Evolutionary conservation across 768 basidiomycete species (phyloP).

Genomic region (Sistotremastrum suecicum): DNA sequence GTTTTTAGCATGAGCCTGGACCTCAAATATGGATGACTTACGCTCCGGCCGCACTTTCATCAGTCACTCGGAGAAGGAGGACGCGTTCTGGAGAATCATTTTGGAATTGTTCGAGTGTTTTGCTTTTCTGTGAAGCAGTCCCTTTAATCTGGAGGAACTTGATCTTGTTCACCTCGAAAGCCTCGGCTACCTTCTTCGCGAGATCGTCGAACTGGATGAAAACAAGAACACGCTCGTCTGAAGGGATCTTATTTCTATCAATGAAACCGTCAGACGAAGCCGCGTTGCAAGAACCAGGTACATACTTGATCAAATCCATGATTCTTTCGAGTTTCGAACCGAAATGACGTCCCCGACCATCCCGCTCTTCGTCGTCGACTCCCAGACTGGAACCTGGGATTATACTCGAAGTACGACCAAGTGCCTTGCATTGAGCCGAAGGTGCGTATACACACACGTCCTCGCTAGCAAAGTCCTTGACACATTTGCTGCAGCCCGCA

Average conservation of each 20-base stretch:
- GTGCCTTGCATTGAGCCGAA: slow-evolving; percentile 59
- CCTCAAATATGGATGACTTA: slow-evolving; percentile 2
- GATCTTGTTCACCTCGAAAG: slow-evolving; percentile 57
- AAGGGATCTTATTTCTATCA: slow-evolving; percentile 48
- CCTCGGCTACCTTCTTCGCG: slow-evolving; percentile 81
- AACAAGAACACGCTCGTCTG: slow-evolving; percentile 71
- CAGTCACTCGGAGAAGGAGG: slow-evolving; percentile 81
- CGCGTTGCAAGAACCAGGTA: slow-evolving; percentile 10
- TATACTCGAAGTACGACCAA: slow-evolving; percentile 69
- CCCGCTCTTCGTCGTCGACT: slow-evolving; percentile 60
- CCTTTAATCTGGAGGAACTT: slow-evolving; percentile 74
- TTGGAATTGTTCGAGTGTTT: slow-evolving; percentile 78
- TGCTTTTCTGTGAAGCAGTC: slow-evolving; percentile 60
- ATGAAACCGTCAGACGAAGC: background rate
- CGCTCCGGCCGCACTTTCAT: slow-evolving; percentile 88
- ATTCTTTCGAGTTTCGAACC: slow-evolving; percentile 74
- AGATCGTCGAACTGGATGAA: slow-evolving; percentile 96
- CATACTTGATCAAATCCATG: slow-evolving; percentile 61
- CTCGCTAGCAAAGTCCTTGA: slow-evolving; percentile 53
- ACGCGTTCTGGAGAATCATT: slow-evolving; percentile 64
- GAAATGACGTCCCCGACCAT: slow-evolving; percentile 62
- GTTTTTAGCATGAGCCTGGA: background rate
- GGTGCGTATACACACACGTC: slow-evolving; percentile 72
- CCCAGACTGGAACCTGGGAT: slow-evolving; percentile 70
- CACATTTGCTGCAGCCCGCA: slow-evolving; percentile 66